Evolutionary conservation across 805 yeast genomes (phyloP).

Genomic region (Monosporozyma aerobia): DNA sequence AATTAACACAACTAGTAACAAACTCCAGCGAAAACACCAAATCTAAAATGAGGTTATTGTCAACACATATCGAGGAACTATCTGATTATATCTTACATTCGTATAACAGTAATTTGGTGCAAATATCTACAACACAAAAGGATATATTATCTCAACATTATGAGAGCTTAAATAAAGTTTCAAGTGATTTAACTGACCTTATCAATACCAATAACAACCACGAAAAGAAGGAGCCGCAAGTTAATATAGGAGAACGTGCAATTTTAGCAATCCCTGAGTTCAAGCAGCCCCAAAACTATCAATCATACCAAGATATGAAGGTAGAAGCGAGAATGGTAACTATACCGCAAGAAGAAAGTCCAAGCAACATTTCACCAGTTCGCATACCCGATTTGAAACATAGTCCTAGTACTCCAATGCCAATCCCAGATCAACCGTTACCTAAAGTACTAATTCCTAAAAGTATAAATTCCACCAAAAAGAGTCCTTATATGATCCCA

Average conservation of each 20-base stretch:
- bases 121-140: constrained; percentile 12
- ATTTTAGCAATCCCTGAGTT: constrained; percentile 10
- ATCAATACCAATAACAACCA: not conserved
- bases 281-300: constrained; percentile 8
- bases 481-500: constrained; percentile 11
- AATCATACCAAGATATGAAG: constrained; percentile 9
- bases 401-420: constrained; percentile 22
- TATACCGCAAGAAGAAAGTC: not conserved
- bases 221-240: not conserved
- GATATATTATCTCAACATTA: constrained; percentile 6
- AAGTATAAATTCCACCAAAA: constrained; percentile 18
- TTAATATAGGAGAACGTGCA: constrained; percentile 1
- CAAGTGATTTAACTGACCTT: not conserved
- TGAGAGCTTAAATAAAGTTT: constrained; percentile 1
- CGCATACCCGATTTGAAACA: constrained; percentile 1
- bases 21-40: not conserved
- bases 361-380: constrained; percentile 3
- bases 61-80: not conserved
- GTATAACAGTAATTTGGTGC: constrained; percentile 9
- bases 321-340: not conserved
- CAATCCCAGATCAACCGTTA: constrained; percentile 23
- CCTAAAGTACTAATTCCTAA: constrained; percentile 21
- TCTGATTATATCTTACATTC: constrained; percentile 4
- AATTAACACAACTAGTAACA: not conserved
- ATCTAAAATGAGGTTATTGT: not conserved